phyloP scores from a whole-genome alignment of 2,329 filamentous ascomycete species.

The Thelonectria rubi region DNA sequence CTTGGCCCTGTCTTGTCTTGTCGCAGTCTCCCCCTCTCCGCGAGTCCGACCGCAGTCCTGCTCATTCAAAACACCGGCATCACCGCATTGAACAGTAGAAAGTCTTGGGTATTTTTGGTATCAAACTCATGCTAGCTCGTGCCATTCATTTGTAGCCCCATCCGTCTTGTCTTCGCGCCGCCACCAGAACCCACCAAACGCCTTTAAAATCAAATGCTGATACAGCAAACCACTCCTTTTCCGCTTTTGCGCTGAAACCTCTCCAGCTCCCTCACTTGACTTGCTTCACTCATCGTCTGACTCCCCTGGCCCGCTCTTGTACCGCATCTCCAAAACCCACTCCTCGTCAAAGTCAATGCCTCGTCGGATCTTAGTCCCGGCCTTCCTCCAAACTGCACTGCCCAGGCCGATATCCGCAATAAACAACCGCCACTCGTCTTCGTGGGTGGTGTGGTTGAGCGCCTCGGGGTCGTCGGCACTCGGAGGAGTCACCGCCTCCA shows the following conservation, averaged over 20 bases:
- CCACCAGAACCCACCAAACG: slow-evolving; percentile 30
- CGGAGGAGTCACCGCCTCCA: slow-evolving; percentile 74
- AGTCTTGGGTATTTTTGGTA: slow-evolving; percentile 41
- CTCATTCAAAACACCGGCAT: neutral
- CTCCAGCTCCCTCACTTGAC: neutral
- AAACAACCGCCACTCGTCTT: slow-evolving; percentile 79
- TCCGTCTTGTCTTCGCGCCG: slow-evolving; percentile 25
- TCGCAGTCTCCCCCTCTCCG: neutral
- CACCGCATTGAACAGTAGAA: slow-evolving; percentile 7
- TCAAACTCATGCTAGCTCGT: slow-evolving; percentile 32
- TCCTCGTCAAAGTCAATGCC: slow-evolving; percentile 88
- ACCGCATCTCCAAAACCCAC: slow-evolving; percentile 81
- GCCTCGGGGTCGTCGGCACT: slow-evolving; percentile 50
- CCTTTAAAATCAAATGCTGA: slow-evolving; percentile 28
- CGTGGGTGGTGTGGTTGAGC: slow-evolving; percentile 48
- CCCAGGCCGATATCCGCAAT: slow-evolving; percentile 89
- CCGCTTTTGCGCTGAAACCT: slow-evolving; percentile 7
- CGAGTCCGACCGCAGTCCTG: neutral
- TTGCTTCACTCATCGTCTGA: slow-evolving; percentile 36
- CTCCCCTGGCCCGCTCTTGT: slow-evolving; percentile 51
- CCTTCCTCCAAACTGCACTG: slow-evolving; percentile 84
- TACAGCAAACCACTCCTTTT: slow-evolving; percentile 29
- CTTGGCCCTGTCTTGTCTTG: slow-evolving; percentile 28
- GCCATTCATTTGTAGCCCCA: slow-evolving; percentile 22
- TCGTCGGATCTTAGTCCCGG: slow-evolving; percentile 80